Conservation (phyloP, 768 basidiomycete species). For the Lentinula sp. region DNA sequence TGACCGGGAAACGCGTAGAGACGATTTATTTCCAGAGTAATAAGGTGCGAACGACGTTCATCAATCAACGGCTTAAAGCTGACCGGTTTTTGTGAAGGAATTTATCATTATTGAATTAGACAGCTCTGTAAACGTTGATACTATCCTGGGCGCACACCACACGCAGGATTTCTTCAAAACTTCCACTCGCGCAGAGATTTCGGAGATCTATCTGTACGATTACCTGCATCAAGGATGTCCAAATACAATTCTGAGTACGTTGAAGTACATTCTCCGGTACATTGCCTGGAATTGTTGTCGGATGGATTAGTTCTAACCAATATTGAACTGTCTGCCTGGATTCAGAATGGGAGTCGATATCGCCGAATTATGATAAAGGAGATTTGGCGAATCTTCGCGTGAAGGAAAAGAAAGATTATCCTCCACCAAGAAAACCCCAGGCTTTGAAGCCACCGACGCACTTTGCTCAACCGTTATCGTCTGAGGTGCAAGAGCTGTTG, state of each 20-base stretch:
- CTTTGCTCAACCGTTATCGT: background rate
- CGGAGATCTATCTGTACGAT: background rate
- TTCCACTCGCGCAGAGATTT: background rate
- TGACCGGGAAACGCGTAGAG: background rate
- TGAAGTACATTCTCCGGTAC: background rate
- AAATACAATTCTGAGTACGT: background rate
- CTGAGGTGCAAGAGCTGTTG: background rate
- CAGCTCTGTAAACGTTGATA: background rate
- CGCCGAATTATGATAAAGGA: background rate
- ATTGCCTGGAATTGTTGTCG: background rate
- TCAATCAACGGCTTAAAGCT: background rate
- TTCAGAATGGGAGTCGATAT: background rate
- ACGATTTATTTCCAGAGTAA: background rate
- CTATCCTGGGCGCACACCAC: background rate
- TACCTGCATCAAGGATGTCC: background rate
- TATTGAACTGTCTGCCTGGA: background rate
- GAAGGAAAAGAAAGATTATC: background rate
- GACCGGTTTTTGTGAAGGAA: background rate
- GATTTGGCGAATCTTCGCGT: background rate
- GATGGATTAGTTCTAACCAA: background rate
- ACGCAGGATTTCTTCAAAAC: background rate
- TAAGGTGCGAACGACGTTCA: background rate
- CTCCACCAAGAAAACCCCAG: background rate
- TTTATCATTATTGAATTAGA: background rate
- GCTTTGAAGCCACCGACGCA: background rate